A percentile compares a stretch with the other conserved stretches of the same genome.
Evolutionary conservation across 2,329 filamentous ascomycete species (phyloP).

Genomic region (Xylariomycetidae sp.): DNA sequence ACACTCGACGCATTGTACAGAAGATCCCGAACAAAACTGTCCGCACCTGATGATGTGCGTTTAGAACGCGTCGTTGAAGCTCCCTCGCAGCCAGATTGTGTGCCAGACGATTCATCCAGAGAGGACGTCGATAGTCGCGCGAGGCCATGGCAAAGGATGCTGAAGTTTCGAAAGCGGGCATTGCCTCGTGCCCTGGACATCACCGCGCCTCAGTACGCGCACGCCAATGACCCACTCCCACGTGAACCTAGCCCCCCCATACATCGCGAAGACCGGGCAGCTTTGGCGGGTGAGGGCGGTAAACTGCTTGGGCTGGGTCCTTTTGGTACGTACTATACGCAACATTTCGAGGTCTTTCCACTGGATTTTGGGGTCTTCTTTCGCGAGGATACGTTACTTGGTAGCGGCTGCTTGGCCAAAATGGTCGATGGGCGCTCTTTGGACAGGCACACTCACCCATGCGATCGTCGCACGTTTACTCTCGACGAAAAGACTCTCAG

Average conservation of each 20-base stretch:
- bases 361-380: slow-evolving; percentile 51
- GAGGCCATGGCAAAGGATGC: slow-evolving; percentile 4
- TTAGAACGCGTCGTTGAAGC: slow-evolving; percentile 21
- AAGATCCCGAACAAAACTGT: slow-evolving; percentile 26
- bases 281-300: slow-evolving; percentile 14
- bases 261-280: slow-evolving; percentile 12
- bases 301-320: slow-evolving; percentile 51
- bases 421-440: slow-evolving; percentile 27
- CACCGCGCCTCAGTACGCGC: slow-evolving; percentile 45
- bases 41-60: slow-evolving; percentile 22
- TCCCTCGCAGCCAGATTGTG: not conserved
- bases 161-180: slow-evolving; percentile 35
- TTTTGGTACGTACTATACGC: slow-evolving; percentile 55
- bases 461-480: slow-evolving; percentile 34
- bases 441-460: slow-evolving; percentile 22
- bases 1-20: slow-evolving; percentile 50
- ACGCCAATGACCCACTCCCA: slow-evolving; percentile 47
- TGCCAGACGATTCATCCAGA: not conserved
- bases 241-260: slow-evolving; percentile 18
- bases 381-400: slow-evolving; percentile 53
- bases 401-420: slow-evolving; percentile 42
- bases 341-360: slow-evolving; percentile 58
- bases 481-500: slow-evolving; percentile 43
- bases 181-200: slow-evolving; percentile 41
- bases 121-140: no score